phyloP scores from a whole-genome alignment of 257 asterid species.

The Nicotiana benthamiana region DNA sequence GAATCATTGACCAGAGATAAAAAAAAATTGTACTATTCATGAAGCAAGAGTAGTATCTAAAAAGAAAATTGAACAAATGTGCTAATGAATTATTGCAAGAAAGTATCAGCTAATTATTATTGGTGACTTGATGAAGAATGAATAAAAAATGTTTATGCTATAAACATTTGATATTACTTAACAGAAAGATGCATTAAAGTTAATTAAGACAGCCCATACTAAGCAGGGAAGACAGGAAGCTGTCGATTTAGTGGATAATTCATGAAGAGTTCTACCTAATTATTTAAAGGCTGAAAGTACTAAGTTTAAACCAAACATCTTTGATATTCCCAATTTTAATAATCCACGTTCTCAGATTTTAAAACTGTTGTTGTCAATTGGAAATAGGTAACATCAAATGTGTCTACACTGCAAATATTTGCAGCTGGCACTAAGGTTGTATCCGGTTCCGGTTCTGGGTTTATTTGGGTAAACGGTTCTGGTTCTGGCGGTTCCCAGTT shows the following conservation, averaged over 20 bases:
- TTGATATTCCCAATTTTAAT: not conserved
- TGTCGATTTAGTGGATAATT: not conserved
- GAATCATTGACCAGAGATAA: not conserved
- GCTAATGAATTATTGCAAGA: not conserved
- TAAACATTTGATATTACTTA: not conserved
- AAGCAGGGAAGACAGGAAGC: not conserved
- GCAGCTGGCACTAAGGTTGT: too few relatives aligned
- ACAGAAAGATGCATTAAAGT: not conserved
- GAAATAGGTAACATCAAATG: not conserved
- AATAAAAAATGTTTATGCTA: not conserved
- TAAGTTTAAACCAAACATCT: not conserved
- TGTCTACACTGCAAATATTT: not conserved
- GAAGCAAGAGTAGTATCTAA: not conserved
- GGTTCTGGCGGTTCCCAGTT: too few relatives aligned
- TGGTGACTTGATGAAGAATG: not conserved
- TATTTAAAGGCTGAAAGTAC: not conserved
- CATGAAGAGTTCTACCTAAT: not conserved
- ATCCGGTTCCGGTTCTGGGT: too few relatives aligned
- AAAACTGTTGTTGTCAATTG: not conserved
- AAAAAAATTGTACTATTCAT: not conserved
- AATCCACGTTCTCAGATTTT: not conserved
- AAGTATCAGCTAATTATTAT: not conserved
- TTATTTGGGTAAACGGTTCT: too few relatives aligned
- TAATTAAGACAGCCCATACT: not conserved
- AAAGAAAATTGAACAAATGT: not conserved